Evolutionary conservation across 768 basidiomycete species (phyloP).

Genomic region (Asterophora lycoperdoides): DNA sequence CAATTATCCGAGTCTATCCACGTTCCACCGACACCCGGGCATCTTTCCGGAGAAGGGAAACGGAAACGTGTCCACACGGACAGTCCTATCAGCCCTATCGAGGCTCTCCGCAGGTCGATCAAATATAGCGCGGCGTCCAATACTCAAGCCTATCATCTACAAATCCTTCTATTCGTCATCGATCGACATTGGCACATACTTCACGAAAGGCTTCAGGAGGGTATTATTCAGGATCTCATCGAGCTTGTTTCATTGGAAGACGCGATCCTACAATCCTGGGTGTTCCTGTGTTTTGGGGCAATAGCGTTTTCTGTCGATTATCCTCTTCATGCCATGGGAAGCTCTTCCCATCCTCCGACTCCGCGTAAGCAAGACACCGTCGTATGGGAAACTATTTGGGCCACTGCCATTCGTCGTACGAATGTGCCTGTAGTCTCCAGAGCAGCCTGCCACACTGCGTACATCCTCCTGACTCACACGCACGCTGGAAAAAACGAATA

Average conservation of each 20-base stretch:
- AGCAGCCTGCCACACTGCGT: slow-evolving; percentile 71
- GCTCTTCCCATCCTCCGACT: background rate
- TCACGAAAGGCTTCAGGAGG: slow-evolving; percentile 52
- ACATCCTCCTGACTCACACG: slow-evolving; percentile 41
- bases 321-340: background rate
- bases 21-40: slow-evolving; percentile 21
- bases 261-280: slow-evolving; percentile 71
- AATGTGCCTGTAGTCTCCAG: slow-evolving; percentile 68
- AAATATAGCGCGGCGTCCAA: slow-evolving; percentile 27
- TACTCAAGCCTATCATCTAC: slow-evolving; percentile 51
- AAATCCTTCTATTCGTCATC: slow-evolving; percentile 81
- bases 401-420: slow-evolving; percentile 70
- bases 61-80: slow-evolving; percentile 55
- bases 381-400: slow-evolving; percentile 86
- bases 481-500: slow-evolving; percentile 23
- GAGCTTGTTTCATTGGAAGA: slow-evolving; percentile 66
- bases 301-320: slow-evolving; percentile 51
- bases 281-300: slow-evolving; percentile 74
- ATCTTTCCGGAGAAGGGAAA: slow-evolving; percentile 38
- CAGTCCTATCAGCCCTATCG: slow-evolving; percentile 45
- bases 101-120: slow-evolving; percentile 47
- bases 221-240: slow-evolving; percentile 52
- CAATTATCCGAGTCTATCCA: slow-evolving; percentile 55
- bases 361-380: slow-evolving; percentile 18
- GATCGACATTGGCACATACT: slow-evolving; percentile 70